Evolutionary conservation across 768 basidiomycete genomes (phyloP).

Genomic region (Mycena vulgaris): DNA sequence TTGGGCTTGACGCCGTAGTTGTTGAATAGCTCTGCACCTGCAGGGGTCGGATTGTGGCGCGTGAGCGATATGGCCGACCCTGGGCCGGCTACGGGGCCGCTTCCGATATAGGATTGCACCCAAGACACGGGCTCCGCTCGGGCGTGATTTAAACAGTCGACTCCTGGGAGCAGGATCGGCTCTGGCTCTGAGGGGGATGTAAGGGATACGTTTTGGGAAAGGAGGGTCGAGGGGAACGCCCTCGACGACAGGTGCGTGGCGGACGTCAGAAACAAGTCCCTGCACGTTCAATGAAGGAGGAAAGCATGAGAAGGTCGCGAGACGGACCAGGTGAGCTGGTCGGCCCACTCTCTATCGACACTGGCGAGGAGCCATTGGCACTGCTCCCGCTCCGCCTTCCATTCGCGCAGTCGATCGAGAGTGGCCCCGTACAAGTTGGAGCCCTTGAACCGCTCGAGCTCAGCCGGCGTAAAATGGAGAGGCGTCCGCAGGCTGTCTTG

Average conservation of each 20-base stretch:
- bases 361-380: constrained; percentile 61
- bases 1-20: constrained; percentile 96
- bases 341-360: constrained; percentile 59
- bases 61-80: constrained; percentile 73
- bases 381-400: constrained; percentile 69
- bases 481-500: constrained; percentile 75
- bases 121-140: constrained; percentile 88
- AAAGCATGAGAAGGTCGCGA: constrained; percentile 17
- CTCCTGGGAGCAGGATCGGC: constrained; percentile 88
- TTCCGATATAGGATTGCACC: constrained; percentile 66
- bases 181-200: constrained; percentile 66
- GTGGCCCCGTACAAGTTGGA: constrained; percentile 89
- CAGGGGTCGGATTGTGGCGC: constrained; percentile 58
- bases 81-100: constrained; percentile 30
- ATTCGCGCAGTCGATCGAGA: constrained; percentile 69
- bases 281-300: constrained; percentile 45
- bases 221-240: constrained; percentile 89
- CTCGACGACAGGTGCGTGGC: constrained; percentile 89
- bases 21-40: constrained; percentile 80
- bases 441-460: constrained; percentile 79
- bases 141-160: constrained; percentile 91
- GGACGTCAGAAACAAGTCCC: constrained; percentile 81
- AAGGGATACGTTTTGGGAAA: constrained; percentile 71
- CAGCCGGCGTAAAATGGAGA: constrained; percentile 75
- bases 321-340: constrained; percentile 77